These are phyloP conservation scores for Phialophora chinensis DNA, from an alignment of 2,329 filamentous ascomycete genomes.

Conservation along the genomic window DNA sequence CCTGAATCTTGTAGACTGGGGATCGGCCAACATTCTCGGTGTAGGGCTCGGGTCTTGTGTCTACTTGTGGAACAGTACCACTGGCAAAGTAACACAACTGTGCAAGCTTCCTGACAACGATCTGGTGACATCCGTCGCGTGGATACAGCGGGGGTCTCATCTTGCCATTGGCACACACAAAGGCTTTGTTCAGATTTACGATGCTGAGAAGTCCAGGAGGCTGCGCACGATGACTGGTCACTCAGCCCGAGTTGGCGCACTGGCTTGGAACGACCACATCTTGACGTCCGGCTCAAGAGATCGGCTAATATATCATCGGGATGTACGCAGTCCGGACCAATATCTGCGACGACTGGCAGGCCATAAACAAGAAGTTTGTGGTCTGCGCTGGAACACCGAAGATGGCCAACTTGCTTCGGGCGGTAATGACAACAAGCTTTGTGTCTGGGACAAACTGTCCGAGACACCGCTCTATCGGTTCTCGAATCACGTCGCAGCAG, in stretches of 20 bases:
- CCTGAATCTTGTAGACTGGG: conserved; percentile 96
- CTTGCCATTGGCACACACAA: conserved; percentile 94
- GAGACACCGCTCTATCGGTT: conserved; percentile 93
- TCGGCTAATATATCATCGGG: conserved; percentile 90
- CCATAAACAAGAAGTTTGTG: conserved; percentile 98
- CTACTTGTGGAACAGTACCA: conserved; percentile 97
- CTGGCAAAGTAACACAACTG: conserved; percentile 88
- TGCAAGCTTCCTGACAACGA: conserved; percentile 86
- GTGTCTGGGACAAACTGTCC: conserved; percentile 98
- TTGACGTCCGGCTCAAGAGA: conserved; percentile 94
- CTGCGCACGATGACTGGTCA: conserved; percentile 97
- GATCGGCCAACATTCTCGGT: conserved; percentile 89
- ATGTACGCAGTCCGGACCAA: conserved; percentile 90
- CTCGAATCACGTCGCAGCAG: conserved; percentile 90
- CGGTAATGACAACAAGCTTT: conserved; percentile 97
- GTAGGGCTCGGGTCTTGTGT: conserved; percentile 92
- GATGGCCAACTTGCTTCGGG: conserved; percentile 93
- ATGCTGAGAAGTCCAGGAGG: conserved; percentile 83
- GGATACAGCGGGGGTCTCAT: conserved; percentile 97
- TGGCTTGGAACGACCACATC: conserved; percentile 98
- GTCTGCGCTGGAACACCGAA: conserved; percentile 94
- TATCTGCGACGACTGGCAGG: conserved; percentile 85
- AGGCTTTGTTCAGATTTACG: conserved; percentile 96
- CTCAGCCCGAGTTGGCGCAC: conserved; percentile 85
- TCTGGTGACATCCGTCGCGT: conserved; percentile 93